phyloP scores from a whole-genome alignment of 176 grass and related monocot species.

The Lolium perenne region DNA sequence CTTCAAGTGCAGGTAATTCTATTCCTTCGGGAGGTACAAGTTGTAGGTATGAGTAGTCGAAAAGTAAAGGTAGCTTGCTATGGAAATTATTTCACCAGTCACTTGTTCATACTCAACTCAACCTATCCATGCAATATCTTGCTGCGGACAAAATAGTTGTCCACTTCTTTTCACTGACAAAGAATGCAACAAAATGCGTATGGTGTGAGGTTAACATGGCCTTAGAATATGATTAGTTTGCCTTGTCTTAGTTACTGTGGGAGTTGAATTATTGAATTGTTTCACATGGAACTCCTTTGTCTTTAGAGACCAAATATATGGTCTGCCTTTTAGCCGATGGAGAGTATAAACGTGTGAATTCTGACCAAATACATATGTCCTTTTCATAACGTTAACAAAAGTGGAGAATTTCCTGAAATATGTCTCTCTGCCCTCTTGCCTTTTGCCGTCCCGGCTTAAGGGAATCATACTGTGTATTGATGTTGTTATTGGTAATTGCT shows the following conservation, averaged over 20 bases:
- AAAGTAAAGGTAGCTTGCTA: too few species aligned
- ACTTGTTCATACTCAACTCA: too few species aligned
- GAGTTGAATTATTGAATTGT: conserved; percentile 4
- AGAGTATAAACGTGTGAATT: conserved; percentile 16
- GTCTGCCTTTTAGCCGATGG: conserved; percentile 32
- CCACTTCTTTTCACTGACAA: conserved; percentile 22
- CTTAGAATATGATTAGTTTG: background rate
- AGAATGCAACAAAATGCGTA: background rate
- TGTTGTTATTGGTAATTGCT: background rate
- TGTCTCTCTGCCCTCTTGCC: background rate
- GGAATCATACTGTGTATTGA: background rate
- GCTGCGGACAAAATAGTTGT: conserved; percentile 26
- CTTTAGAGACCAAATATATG: background rate
- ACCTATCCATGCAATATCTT: conserved; percentile 62
- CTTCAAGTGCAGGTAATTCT: too few species aligned
- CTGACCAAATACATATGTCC: background rate
- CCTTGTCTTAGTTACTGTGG: background rate
- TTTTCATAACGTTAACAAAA: background rate
- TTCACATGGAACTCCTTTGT: conserved; percentile 1
- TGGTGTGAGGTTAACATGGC: background rate
- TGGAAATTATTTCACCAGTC: too few species aligned
- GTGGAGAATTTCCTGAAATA: background rate
- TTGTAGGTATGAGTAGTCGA: accelerated
- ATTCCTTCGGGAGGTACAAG: too few species aligned
- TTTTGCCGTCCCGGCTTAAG: too few species aligned